Base-by-base conservation (phyloP, 306 rosid species). In the Gynostemma pentaphyllum region DNA sequence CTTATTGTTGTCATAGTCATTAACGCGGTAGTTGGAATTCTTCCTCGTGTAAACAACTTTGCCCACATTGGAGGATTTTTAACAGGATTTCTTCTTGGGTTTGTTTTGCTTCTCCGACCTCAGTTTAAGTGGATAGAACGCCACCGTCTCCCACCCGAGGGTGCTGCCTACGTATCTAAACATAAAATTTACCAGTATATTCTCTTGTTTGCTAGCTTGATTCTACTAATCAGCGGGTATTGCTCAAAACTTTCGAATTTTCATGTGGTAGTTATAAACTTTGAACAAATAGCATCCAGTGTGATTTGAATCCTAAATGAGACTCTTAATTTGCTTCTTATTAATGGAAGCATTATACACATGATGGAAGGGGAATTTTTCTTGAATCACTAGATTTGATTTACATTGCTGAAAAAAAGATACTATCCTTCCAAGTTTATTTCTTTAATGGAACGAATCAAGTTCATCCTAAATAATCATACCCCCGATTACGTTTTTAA, bases 61-160 rank as follows among this genome's bases (percentile, higher is more conserved):
- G 81, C 81, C 12, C 84, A 80, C 67, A 76, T 80, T 14, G 84
- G 84, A 62, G 84, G 84, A 57, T 80, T 80, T 56, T 13, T 73
- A 27, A 45, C 74, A 10, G 84, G 84, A 16, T 63, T 73, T 34
- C 81, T 80, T 52, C 81, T 80, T 6, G 84, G 84, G 26, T 80
- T 80, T 27, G 62, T 80, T 27, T 30, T 80, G 46, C 74, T 80
- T 10, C 36, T 80, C 46, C 84, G 79, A 15, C 84, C 81, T 24
- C 79, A 80, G 72, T 80, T 76, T 26, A 79, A 78, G 9, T 80
- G 80, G 76, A 7, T 28, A 1, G 79, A 73, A 59, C 60, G 71
- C 41, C 71, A 67, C 27, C 51, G 48, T 70, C 72, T 73, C 34
- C 75, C 81, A 22, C 74, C 74, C 11, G 59, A n/a, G n/a, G n/a